Percentiles rank a stretch among this genome's conserved stretches.
phyloP scores from a whole-genome alignment of 169 alveolate genomes.

The Ichthyophthirius multifiliis region DNA sequence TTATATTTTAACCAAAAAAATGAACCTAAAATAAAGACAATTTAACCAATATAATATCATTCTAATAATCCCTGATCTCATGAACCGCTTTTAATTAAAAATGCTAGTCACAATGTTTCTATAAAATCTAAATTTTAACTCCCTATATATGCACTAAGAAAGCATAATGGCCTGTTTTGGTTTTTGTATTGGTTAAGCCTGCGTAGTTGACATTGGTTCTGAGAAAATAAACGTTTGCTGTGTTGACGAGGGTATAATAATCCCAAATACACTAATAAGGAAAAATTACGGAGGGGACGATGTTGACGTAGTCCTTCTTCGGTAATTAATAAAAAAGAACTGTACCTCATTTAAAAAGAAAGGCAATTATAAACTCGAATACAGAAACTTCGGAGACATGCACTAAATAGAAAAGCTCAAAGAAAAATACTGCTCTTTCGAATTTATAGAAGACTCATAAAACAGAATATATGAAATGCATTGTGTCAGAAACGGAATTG shows the following conservation, averaged over 20 bases:
- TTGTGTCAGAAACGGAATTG: constrained; percentile 21
- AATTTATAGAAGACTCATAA: constrained; percentile 19
- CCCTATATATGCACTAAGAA: constrained; percentile 67
- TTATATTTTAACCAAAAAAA: constrained; percentile 47
- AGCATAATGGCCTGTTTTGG: constrained; percentile 68
- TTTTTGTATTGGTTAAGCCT: constrained; percentile 48
- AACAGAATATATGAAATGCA: constrained; percentile 31
- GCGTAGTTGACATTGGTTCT: constrained; percentile 73
- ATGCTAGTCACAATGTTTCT: constrained; percentile 54
- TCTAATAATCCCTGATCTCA: constrained; percentile 59
- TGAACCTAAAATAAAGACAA: constrained; percentile 35
- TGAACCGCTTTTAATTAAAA: constrained; percentile 53
- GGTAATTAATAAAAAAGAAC: constrained; percentile 40
- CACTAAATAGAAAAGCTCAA: constrained; percentile 59
- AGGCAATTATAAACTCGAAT: constrained; percentile 35
- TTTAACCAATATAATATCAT: constrained; percentile 47
- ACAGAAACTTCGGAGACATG: constrained; percentile 51
- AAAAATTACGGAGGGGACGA: constrained; percentile 71
- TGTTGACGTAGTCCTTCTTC: constrained; percentile 47
- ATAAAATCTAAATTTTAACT: constrained; percentile 55
- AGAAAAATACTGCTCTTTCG: constrained; percentile 58
- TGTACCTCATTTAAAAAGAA: constrained; percentile 27
- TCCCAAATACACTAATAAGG: constrained; percentile 61
- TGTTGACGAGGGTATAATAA: constrained; percentile 70
- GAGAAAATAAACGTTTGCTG: constrained; percentile 65